phyloP scores from a whole-genome alignment of 1,139 yeast species.

The Candida glucosophila region DNA sequence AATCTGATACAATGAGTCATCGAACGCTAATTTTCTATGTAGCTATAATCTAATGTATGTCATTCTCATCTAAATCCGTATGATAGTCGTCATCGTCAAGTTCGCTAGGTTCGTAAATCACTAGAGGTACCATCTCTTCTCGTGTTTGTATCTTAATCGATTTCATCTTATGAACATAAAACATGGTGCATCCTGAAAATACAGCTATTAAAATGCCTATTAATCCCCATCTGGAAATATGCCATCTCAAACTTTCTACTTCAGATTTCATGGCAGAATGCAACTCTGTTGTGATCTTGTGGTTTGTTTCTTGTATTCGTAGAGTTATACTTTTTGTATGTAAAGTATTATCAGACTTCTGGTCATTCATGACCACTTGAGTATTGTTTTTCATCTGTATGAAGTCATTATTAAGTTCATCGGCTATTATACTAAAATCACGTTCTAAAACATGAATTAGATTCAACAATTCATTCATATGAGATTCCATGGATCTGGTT shows the following conservation, averaged over 20 bases:
- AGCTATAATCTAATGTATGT: slow-evolving; percentile 3
- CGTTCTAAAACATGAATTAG: slow-evolving; percentile 65
- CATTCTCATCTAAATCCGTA: slow-evolving; percentile 28
- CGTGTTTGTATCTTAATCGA: slow-evolving; percentile 12
- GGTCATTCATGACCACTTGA: slow-evolving; percentile 79
- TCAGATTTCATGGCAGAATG: slow-evolving; percentile 78
- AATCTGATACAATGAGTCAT: too few relatives aligned
- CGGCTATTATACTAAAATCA: slow-evolving; percentile 61
- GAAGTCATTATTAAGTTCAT: slow-evolving; percentile 67
- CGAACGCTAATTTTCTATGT: too few relatives aligned
- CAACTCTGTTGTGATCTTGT: slow-evolving; percentile 76
- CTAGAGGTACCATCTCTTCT: slow-evolving; percentile 35
- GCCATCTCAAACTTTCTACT: slow-evolving; percentile 88
- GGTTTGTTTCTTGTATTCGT: slow-evolving; percentile 75
- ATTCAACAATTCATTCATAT: slow-evolving; percentile 60
- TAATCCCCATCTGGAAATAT: slow-evolving; percentile 80
- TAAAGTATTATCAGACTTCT: slow-evolving; percentile 75
- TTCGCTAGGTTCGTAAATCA: slow-evolving; percentile 41
- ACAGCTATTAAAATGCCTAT: slow-evolving; percentile 45
- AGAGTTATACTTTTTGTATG: slow-evolving; percentile 64
- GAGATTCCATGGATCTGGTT: slow-evolving; percentile 62
- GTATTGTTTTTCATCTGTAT: slow-evolving; percentile 65
- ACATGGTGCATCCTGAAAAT: slow-evolving; percentile 35
- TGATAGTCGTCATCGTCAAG: slow-evolving; percentile 41
- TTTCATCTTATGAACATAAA: slow-evolving; percentile 26